Base-by-base conservation (phyloP, 495 filamentous ascomycete species). In the Xylaria curta region DNA sequence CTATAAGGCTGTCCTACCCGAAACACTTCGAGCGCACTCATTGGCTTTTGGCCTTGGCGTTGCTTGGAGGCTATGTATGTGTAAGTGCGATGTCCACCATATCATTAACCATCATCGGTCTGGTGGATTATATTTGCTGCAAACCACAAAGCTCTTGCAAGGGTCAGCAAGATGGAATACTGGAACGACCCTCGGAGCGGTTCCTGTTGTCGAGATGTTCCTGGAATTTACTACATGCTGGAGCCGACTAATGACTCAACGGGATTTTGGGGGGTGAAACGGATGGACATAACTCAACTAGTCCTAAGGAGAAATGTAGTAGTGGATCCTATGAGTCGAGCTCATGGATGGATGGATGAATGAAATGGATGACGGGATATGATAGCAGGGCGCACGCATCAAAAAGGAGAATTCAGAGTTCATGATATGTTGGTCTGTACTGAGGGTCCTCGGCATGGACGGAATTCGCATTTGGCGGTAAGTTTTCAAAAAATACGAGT, bases 401-500 rank as follows among this genome's bases (percentile, higher is more conserved):
- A 38, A 9, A 51, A 69, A 69, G 6, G 26, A 38, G 58, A 38
- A 38, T 40, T 40, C 56, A 46, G n/a, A 8, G 24, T 31, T n/a
- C 28, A 68, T 54, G 49, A 44, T 51, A 54, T 47, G 19, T 66
- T 42, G n/a, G 49, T 38, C 46, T 42, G 47, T 26, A 67, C 47
- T 54, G 33, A 36, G 33, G 33, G 4, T 6, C 47, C 17, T 24
- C 28, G 65, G 49, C 4, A 56, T 3, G 36, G 65, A 13, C 17
- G 36, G 49, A 21, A 47, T 44, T 68, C 13, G 66, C 66, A 68
- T 68, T 36, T 36, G 53, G 51, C 13, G 53, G 66, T n/a, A 68
- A 60, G 53, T 33, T 42, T 26, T n/a, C n/a, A n/a, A n/a, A 46
- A 58, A 68, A 68, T 38, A 40, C 19, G 21, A 62, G 68, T 70